Evolutionary conservation across 129 eudicot genomes (phyloP), one percentile per base, ranked within the genome.

Genomic region (Arctium minus): DNA sequence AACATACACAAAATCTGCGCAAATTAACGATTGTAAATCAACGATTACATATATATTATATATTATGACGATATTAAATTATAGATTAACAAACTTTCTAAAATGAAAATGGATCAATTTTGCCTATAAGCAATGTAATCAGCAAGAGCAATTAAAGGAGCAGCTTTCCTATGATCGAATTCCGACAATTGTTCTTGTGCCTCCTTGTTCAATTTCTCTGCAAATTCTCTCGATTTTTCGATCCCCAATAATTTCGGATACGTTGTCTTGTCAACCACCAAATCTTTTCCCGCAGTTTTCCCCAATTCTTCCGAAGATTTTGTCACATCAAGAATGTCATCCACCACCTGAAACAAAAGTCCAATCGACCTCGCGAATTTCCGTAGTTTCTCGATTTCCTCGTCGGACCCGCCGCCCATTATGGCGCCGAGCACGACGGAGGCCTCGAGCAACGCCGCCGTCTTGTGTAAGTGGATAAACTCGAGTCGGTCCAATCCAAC

Each of bases 191-290:
- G 86, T 62, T 85, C 86, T 50, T 81, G 76, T 5, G 97, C 97
- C 33, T 92, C 94, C 39, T 60, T 79, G 17, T 88, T 88, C 88
- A 92, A 79, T 65, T 85, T 72, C 82, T 88, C 86, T 1, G 93
- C 97, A 81, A 88, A 90, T n/a, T 86, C 90, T 6, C 71, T 80
- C 4, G 97, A 88, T 50, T 90, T 88, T 5, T 92, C 94, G 1
- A 92, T 48, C 69, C 97, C 97, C 81, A 92, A 77, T 74, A 92
- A 35, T 10, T 88, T 92, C 0, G 94, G 94, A 79, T 88, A 90
- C 13, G 94, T 90, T 0, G 85, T 83, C 38, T 90, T 90, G 8
- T 86, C 90, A 0, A 87, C 83, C 79, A 84, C 89, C 80, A 88
- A 72, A 78, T 89, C 90, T 33, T 89, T 89, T 5, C 93, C 93